Evolutionary conservation across 768 basidiomycete species (phyloP), one percentile per base, ranked within the genome.

Genomic region (Hypholoma sublateritium): DNA sequence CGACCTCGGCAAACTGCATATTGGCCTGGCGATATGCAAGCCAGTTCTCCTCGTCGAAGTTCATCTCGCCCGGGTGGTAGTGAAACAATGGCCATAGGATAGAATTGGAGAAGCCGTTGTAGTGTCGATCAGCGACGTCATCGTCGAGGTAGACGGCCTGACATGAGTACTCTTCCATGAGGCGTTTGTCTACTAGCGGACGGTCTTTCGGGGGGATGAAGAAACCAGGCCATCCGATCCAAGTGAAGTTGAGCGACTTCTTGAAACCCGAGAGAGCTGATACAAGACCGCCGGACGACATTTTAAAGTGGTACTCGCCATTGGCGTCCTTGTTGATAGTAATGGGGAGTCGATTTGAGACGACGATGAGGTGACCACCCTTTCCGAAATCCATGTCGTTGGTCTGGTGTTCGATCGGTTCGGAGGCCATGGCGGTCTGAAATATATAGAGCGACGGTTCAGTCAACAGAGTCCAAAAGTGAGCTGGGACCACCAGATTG

Each of bases 81-180:
- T 99, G 97, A 82, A 99, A 98, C 46, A 99, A 80, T 2, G 97
- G 97, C 97, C 97, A 99, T 50, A 99, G 86, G 74, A 99, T 98
- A 53, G 95, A 97, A 77, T 99, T 99, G 65, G 95, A 96, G 82
- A 99, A 98, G 55, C 97, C 93, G 70, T 95, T 95, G 76, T 93
- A 99, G 74, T 98, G 95, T 51, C 89, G 84, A 72, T 99, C 97
- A n/a, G 97, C 96, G 61, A 99, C 85, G 67, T 98, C 96, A 69
- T 98, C 96, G 59, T 95, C 91, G 64, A 99, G 88, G 75, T 97
- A 97, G 66, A 99, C 97, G 19, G 97, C 96, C 70, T 95, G 93
- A 71, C 96, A 99, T 28, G 91, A 91, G 73, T 94, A 96, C 71
- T 98, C 96, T 54, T 94, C 91, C 85, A 86, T 86, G 56, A 99